Percentiles rank a stretch among this genome's conserved stretches.
Evolutionary conservation across 75 land plant genomes (phyloP).

Genomic region (Picea sitchensis): DNA sequence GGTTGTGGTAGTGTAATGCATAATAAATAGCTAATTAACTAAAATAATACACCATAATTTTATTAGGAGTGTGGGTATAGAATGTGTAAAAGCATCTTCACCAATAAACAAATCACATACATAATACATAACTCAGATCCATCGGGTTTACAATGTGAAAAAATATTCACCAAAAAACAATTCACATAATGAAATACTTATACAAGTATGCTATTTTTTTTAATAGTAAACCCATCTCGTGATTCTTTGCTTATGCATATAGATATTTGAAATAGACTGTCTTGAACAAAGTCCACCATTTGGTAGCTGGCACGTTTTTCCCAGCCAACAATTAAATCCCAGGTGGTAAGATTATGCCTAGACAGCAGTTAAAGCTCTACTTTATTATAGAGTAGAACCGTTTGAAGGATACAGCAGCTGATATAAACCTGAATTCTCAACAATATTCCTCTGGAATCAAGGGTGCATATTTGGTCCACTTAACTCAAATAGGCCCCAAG

Average conservation of each 20-base stretch:
- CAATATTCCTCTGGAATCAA: background rate
- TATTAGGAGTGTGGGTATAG: too few species aligned
- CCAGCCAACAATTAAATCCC: too few species aligned
- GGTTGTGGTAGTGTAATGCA: too few species aligned
- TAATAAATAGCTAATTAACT: too few species aligned
- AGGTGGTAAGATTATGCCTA: background rate
- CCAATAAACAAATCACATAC: too few species aligned
- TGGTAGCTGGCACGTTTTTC: constrained; percentile 5
- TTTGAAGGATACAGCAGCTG: background rate
- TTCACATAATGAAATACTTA: too few species aligned
- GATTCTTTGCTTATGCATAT: constrained; percentile 7
- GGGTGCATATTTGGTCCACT: background rate
- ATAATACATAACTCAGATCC: too few species aligned
- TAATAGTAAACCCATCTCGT: background rate
- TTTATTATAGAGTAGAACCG: background rate
- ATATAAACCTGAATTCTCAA: background rate
- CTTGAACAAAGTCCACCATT: background rate
- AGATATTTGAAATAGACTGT: constrained; percentile 5
- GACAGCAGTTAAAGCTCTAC: background rate
- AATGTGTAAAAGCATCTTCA: too few species aligned
- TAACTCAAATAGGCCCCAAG: constrained; percentile 2
- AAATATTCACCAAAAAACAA: too few species aligned
- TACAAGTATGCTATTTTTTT: too few species aligned
- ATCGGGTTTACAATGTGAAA: too few species aligned
- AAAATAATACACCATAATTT: too few species aligned